Evolutionary conservation across 1,139 yeast genomes (phyloP), one percentile per base, ranked within the genome.

Genomic region (Debaryomyces coudertii): DNA sequence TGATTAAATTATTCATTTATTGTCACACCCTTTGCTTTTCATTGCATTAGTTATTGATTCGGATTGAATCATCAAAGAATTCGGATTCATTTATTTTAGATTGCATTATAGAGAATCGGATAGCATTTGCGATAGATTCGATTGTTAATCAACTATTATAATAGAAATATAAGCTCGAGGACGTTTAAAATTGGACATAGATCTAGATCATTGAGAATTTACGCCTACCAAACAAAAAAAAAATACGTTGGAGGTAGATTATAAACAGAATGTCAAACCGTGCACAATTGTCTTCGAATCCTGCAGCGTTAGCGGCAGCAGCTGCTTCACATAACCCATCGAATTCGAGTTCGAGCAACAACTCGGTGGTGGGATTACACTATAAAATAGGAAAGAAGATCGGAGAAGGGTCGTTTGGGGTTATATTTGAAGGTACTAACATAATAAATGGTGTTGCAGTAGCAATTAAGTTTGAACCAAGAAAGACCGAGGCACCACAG

Each of bases 401-500:
- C 43, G 95, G 95, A 47, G 95, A 86, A 65, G 95, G 95, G 16
- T 86, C 93, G 2, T 87, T 87, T 65, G 95, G 95, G 46, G 89
- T 87, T 33, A 79, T 87, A 45, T 87, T 87, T 58, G 95, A 87
- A 69, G 95, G 95, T 52, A 78, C 85, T 35, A 87, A 87, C 59
- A 76, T 87, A 60, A 78, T 86, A 56, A 86, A 85, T 61, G 87
- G 87, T 36, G 81, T 81, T 12, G 85, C 86, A 8, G 93, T 87
- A 25, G 95, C 90, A 30, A 86, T 87, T 59, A 80, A 80, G 59
- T 80, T 80, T 58, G 98, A 93, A 68, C 96, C 97, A 23, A 79
- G 97, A 56, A 89, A 90, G 61, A 83, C 95, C n/a, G 98, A 93
- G 60, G 97, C 98, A 5, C 99, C 99, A 6, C 99, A 93, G 68